phyloP scores from a whole-genome alignment of 371 early-diverging fungal genomes.

The Scutellospora calospora region DNA sequence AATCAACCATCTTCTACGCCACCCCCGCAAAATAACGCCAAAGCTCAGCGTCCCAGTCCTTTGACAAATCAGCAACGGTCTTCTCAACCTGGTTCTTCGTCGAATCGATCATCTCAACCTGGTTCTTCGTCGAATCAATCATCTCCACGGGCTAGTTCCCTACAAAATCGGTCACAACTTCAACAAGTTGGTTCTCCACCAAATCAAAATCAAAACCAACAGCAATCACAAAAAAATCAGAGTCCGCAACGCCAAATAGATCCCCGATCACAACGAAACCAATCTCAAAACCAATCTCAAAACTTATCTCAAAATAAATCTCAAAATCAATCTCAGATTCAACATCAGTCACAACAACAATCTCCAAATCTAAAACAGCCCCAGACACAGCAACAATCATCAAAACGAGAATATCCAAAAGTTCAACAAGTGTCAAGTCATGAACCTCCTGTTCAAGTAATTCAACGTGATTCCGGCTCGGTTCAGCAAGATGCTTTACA shows the following conservation, averaged over 20 bases:
- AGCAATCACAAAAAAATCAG: not conserved
- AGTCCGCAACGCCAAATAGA: not conserved
- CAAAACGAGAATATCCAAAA: not conserved
- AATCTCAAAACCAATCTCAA: not conserved
- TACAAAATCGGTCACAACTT: no score
- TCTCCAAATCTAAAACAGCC: not conserved
- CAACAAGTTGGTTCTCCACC: not conserved
- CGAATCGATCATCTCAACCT: not conserved
- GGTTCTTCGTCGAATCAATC: not conserved
- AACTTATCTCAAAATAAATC: not conserved
- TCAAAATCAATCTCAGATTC: not conserved
- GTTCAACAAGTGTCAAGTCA: not conserved
- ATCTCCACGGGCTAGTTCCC: no score
- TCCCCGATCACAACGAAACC: not conserved
- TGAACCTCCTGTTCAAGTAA: not conserved
- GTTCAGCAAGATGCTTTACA: not conserved
- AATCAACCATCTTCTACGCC: not conserved
- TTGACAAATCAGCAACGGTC: not conserved
- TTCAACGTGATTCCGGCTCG: not conserved
- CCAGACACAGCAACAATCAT: conserved; percentile 28
- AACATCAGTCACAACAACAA: conserved; percentile 13
- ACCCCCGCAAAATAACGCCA: not conserved
- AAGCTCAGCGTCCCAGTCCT: not conserved
- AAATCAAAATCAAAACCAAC: not conserved
- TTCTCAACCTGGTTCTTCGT: not conserved